Evolutionary conservation across 768 basidiomycete genomes (phyloP).

Genomic region (Leccinellum rugosiceps): DNA sequence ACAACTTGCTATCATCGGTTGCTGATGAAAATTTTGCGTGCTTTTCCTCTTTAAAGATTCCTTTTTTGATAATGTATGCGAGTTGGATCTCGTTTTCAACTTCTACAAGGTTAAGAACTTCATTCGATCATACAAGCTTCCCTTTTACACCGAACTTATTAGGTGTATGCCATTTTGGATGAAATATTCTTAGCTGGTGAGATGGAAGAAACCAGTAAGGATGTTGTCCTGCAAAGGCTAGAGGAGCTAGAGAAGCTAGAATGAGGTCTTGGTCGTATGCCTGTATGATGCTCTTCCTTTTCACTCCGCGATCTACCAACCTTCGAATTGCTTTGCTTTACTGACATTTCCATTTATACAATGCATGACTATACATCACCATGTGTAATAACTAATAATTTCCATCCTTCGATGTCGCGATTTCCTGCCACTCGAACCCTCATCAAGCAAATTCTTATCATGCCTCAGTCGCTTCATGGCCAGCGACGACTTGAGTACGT

Average conservation of each 20-base stretch:
- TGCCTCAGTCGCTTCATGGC: background rate
- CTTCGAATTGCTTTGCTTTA: conserved; percentile 7
- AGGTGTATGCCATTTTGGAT: conserved; percentile 98
- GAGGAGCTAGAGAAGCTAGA: conserved; percentile 94
- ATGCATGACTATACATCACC: background rate
- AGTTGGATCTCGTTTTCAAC: conserved; percentile 96
- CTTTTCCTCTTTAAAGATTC: conserved; percentile 54
- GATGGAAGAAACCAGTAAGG: conserved; percentile 97
- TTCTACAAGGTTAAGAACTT: conserved; percentile 78
- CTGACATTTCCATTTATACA: conserved; percentile 11
- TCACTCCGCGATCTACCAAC: conserved; percentile 5
- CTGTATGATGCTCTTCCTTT: conserved; percentile 6
- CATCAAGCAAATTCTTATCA: background rate
- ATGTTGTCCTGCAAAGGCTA: conserved; percentile 86
- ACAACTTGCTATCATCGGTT: background rate
- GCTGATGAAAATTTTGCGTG: background rate
- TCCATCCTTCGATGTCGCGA: background rate
- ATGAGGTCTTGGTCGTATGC: conserved; percentile 34
- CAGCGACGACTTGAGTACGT: background rate
- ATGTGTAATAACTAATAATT: background rate
- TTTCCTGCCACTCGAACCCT: background rate
- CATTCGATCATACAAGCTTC: background rate
- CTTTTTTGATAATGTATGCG: conserved; percentile 99
- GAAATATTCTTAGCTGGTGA: conserved; percentile 98
- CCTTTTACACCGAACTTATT: background rate